These are phyloP conservation scores for Exophiala bonariae DNA, from an alignment of 2,329 filamentous ascomycete genomes.

Conservation along the genomic window DNA sequence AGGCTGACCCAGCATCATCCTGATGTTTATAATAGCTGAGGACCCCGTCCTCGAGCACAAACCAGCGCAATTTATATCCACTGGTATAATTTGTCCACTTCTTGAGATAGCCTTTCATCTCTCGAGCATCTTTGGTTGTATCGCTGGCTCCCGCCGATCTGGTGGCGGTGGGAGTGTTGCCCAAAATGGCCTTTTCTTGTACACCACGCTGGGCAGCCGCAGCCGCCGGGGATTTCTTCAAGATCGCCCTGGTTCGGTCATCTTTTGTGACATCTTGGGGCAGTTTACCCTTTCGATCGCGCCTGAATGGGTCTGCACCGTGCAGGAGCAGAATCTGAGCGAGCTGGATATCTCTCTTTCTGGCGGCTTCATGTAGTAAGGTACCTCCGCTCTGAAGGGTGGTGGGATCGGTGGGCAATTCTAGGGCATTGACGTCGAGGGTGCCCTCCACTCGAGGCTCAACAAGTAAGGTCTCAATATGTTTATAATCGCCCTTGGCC, in stretches of 20 bases:
- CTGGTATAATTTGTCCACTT: conserved; percentile 99
- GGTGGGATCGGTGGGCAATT: conserved; percentile 76
- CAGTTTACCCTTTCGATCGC: conserved; percentile 91
- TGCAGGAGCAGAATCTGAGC: conserved; percentile 90
- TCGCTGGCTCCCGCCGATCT: conserved; percentile 48
- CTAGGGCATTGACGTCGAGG: conserved; percentile 87
- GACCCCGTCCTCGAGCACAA: conserved; percentile 95
- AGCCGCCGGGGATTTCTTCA: conserved; percentile 92
- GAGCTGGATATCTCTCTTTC: conserved; percentile 80
- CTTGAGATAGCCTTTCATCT: conserved; percentile 98
- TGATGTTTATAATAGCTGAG: conserved; percentile 99
- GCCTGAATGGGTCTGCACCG: conserved; percentile 91
- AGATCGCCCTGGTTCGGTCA: conserved; percentile 79
- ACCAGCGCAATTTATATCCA: conserved; percentile 96
- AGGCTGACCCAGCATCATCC: conserved; percentile 93
- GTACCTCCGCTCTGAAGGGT: conserved; percentile 86
- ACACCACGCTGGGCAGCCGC: conserved; percentile 92
- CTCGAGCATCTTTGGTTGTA: conserved; percentile 78
- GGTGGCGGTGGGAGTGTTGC: conserved; percentile 57
- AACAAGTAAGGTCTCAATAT: conserved; percentile 75
- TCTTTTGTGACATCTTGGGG: conserved; percentile 97
- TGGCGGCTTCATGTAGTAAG: conserved; percentile 87
- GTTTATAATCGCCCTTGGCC: conserved; percentile 69
- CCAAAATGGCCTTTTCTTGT: conserved; percentile 94
- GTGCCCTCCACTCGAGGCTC: conserved; percentile 83